Evolutionary conservation across 495 filamentous ascomycete species (phyloP), one percentile per base, ranked within the genome.

Genomic region (Aspergillus panamensis): DNA sequence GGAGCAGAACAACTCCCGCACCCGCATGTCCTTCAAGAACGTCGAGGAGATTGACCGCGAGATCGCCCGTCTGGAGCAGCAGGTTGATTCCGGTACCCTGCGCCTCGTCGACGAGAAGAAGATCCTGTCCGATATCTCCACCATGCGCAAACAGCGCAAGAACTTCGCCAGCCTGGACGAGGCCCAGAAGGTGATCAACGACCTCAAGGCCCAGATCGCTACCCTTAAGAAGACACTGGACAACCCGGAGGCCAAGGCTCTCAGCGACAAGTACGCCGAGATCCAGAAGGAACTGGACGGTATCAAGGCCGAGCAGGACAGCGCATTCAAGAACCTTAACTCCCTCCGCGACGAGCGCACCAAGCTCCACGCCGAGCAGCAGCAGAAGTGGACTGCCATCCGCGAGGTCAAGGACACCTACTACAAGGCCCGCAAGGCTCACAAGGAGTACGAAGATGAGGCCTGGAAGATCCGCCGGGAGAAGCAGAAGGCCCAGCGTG

Each of bases 51-150:
- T 97, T 49, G 91, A 97, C 70, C 78, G 77, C 19, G 84, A 91
- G 69, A 92, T 99, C 62, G 77, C 83, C 31, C 78, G 77, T 14
- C 84, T 96, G 47, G 90, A 96, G 54, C 85, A 85, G 72, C 81
- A 90, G 55, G 91, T 97, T 56, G 88, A 94, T 70, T 81, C 84
- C 48, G 91, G 92, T 45, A 88, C 80, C 61, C 88, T 97, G 86
- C 94, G 90, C 66, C 72, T 99, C 54, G 95, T 97, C 4, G 94
- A 97, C 59, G 95, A 97, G 83, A 93, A 90, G 81, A 97, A 96
- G 81, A 89, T 91, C 6, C 78, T 97, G 1, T 72, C 81, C 17
- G 91, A 96, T 61, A 84, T 95, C 54, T 87, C 87, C 47, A 88
- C 73, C 70, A 76, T 97, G 60, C 85, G 88, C 68, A 96, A 92